Conservation (phyloP, 495 filamentous ascomycete species). For the Sporormia fimetaria region DNA sequence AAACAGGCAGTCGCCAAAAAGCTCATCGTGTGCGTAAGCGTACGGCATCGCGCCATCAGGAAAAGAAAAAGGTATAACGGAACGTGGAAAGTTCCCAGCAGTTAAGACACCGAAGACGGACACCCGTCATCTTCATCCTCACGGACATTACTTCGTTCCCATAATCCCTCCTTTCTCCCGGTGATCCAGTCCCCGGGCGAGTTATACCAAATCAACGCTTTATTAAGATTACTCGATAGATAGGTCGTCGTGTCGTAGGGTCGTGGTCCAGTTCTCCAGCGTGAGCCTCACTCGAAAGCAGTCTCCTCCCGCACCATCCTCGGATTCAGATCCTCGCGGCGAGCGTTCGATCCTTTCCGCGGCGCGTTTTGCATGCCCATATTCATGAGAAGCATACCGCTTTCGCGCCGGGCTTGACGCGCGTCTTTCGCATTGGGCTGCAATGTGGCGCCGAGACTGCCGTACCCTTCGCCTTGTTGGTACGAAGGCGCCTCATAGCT, state of each 20-base stretch:
- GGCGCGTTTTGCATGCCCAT: slow-evolving; percentile 18
- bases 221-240: slow-evolving; percentile 13
- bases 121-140: slow-evolving; percentile 1
- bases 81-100: background rate
- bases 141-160: too few species aligned
- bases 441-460: slow-evolving; percentile 33
- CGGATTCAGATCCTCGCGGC: slow-evolving; percentile 1
- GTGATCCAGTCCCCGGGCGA: too few species aligned
- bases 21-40: background rate
- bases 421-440: slow-evolving; percentile 17
- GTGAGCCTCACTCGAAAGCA: slow-evolving; percentile 17
- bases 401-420: slow-evolving; percentile 29
- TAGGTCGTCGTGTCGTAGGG: background rate
- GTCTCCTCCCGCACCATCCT: slow-evolving; percentile 22
- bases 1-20: background rate
- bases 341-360: slow-evolving; percentile 25
- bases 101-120: background rate
- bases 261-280: background rate
- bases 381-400: slow-evolving; percentile 30
- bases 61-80: background rate
- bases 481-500: slow-evolving; percentile 41
- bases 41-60: background rate
- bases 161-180: too few species aligned
- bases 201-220: too few species aligned
- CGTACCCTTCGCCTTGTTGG: slow-evolving; percentile 25